phyloP scores from a whole-genome alignment of 306 rosid genomes.

The Lotus japonicus region DNA sequence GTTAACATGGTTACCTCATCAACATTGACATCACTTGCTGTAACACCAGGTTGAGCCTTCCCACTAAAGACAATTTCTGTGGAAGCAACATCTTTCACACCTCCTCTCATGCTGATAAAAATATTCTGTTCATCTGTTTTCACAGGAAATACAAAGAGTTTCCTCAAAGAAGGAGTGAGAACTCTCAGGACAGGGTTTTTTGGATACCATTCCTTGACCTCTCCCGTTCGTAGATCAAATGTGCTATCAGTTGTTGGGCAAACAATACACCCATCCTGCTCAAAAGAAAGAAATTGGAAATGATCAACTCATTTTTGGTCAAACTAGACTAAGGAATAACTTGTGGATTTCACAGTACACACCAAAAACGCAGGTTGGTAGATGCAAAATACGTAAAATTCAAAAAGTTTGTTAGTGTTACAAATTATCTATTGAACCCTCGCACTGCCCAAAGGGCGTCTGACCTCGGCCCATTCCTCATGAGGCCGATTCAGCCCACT shows the following conservation, averaged over 20 bases:
- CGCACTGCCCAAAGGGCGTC: too few relatives aligned
- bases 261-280: conserved; percentile 86
- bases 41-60: conserved; percentile 86
- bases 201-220: conserved; percentile 83
- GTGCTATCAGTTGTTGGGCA: conserved; percentile 98
- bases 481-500: too few relatives aligned
- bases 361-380: too few relatives aligned
- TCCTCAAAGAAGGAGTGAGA: conserved; percentile 78
- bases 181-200: conserved; percentile 84
- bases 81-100: conserved; percentile 40
- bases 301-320: not conserved
- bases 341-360: not conserved
- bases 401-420: not conserved
- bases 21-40: conserved; percentile 76
- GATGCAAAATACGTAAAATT: not conserved
- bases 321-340: not conserved
- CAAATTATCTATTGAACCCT: too few relatives aligned
- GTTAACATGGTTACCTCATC: conserved; percentile 55
- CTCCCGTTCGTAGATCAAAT: conserved; percentile 74
- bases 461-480: too few relatives aligned
- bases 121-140: conserved; percentile 81
- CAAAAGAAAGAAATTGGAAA: not conserved
- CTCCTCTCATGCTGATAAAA: conserved; percentile 57
- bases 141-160: conserved; percentile 56
- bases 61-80: conserved; percentile 88